phyloP scores from a whole-genome alignment of 495 filamentous ascomycete genomes.

The Jackrogersella minutella region DNA sequence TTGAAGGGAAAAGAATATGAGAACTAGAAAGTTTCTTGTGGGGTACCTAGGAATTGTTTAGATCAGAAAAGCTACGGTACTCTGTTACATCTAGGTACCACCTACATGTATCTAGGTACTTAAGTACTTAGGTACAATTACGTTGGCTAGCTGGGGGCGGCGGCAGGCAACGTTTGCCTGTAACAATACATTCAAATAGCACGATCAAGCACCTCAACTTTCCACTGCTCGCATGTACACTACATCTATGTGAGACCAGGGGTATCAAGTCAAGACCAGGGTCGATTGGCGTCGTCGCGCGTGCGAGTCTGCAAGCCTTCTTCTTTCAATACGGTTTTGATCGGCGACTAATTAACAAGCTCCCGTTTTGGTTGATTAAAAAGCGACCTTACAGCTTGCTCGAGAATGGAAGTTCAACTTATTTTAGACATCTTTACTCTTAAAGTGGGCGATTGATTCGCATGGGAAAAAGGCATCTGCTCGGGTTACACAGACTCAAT shows the following conservation, averaged over 20 bases:
- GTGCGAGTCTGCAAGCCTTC: constrained; percentile 24
- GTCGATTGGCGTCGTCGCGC: constrained; percentile 21
- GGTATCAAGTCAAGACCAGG: constrained; percentile 24
- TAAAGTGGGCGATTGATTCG: constrained; percentile 4
- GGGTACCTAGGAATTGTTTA: neutral
- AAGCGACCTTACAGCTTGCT: constrained; percentile 25
- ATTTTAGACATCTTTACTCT: constrained; percentile 17
- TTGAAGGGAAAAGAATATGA: constrained; percentile 22
- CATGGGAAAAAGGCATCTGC: constrained; percentile 3
- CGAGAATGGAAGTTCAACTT: constrained; percentile 20
- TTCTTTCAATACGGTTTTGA: constrained; percentile 40
- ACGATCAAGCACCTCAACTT: no score
- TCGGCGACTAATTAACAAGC: constrained; percentile 46
- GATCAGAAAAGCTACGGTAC: neutral
- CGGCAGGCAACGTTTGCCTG: no score
- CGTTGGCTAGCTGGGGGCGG: neutral
- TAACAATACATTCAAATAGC: no score
- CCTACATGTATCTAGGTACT: neutral
- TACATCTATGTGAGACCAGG: constrained; percentile 7
- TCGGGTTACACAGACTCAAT: constrained; percentile 26
- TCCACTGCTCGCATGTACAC: no score
- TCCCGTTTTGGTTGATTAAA: constrained; percentile 40
- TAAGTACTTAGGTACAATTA: neutral
- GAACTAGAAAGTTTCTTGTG: constrained; percentile 14
- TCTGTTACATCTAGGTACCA: constrained; percentile 1